Base-by-base conservation (phyloP, 2,329 filamentous ascomycete species). In the Colletotrichum australisinense region DNA sequence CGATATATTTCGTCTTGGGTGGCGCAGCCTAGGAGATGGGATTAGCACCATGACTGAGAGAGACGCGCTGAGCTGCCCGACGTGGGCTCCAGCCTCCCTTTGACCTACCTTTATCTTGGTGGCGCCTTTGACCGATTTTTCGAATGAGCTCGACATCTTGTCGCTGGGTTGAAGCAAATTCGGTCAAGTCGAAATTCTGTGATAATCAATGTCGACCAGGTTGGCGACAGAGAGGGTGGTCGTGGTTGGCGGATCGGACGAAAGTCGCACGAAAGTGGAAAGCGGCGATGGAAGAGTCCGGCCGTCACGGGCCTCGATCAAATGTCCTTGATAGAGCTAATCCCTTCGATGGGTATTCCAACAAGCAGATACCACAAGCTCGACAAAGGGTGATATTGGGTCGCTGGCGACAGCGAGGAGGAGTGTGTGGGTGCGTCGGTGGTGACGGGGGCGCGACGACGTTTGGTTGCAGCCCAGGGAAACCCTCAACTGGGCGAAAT, bases 1-100 rank as follows among this genome's bases (percentile, higher is more conserved):
- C 97, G 86, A 99, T 97, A 86, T 98, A 99, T 86, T 99, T 99
- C 69, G 96, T 97, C 87, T 99, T 99, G 64, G 97, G 97, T 75
- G 97, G 94, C 77, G 97, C 97, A 62, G 72, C 67, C 68, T 75
- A 22, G 60, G 46, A 60, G 24, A 53, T 55, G 53, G 55, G 68
- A 71, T 76, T 67, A 77, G 74, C 75, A 58, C 55, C 69, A 77
- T 28, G 67, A 28, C 35, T 53, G 38, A 38, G 26, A 42, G 24
- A 62, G n/a, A 22, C n/a, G 69, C 63, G 73, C 49, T 62, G 11
- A 59, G 22, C 24, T 30, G n/a, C 32, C 24, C 28, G 63, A 56
- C 32, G 35, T 19, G 16, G 53, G 42, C 9, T 62, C 53, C 26
- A 64, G 63, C 35, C 28, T 55, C 56, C 49, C 62, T 70, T 63